Percentiles rank a stretch among this genome's conserved stretches.
Evolutionary conservation across 331 rosid species (phyloP).

Genomic region (Pyracantha coccinea): DNA sequence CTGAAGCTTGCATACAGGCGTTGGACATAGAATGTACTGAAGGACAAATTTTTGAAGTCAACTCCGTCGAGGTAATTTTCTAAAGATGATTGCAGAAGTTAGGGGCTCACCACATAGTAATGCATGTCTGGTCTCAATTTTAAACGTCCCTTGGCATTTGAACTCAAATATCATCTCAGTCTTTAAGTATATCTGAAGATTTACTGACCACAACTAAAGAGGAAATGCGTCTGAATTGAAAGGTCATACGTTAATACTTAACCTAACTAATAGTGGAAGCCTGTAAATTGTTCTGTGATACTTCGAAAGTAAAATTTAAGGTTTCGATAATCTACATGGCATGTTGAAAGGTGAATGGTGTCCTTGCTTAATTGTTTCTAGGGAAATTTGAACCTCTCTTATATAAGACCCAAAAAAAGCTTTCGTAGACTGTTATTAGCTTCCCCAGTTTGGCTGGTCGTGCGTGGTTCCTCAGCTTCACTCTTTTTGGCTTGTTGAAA

Average conservation of each 20-base stretch:
- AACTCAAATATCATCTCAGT: background rate
- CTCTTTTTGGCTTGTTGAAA: background rate
- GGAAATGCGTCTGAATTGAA: no score
- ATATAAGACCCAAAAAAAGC: background rate
- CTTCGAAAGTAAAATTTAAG: background rate
- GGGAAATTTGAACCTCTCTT: background rate
- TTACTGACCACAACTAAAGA: background rate
- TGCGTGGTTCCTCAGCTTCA: background rate
- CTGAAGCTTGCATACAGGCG: slow-evolving; percentile 94
- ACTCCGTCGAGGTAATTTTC: slow-evolving; percentile 71
- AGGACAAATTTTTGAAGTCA: slow-evolving; percentile 68
- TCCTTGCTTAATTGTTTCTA: background rate
- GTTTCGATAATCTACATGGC: background rate
- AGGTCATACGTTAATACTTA: no score
- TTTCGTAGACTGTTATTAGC: background rate
- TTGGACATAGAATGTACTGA: slow-evolving; percentile 73
- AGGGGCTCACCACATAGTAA: background rate
- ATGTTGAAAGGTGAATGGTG: background rate
- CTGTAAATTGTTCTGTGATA: background rate
- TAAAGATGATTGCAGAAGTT: slow-evolving; percentile 6
- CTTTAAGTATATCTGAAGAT: background rate
- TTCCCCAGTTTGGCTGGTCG: background rate
- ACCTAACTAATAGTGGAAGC: no score
- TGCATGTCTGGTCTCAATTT: background rate
- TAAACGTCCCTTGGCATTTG: background rate